Conservation (phyloP, 2,329 filamentous ascomycete species). For the Fusarium odoratissimum region DNA sequence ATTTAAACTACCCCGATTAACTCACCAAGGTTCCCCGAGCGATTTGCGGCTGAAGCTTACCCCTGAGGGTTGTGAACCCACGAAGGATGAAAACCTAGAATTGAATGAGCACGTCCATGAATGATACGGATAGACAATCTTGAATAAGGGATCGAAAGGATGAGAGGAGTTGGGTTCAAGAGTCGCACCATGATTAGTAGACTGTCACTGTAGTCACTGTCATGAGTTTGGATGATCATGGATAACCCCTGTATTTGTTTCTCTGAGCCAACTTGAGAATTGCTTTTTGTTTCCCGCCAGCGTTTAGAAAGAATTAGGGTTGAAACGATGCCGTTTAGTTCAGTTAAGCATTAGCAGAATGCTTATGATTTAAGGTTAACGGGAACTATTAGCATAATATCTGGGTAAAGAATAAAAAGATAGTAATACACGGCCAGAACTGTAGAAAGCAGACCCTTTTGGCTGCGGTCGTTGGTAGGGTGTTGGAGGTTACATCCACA, state of each 20-base stretch:
- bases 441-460: not conserved
- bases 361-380: constrained; percentile 7
- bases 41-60: constrained; percentile 28
- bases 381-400: not conserved
- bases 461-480: not conserved
- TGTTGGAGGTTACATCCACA: constrained; percentile 1
- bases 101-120: not conserved
- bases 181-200: constrained; percentile 29
- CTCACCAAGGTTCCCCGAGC: not conserved
- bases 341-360: not conserved
- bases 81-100: constrained; percentile 20
- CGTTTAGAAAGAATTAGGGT: not conserved
- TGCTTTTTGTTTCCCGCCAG: constrained; percentile 6
- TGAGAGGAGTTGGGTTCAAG: not conserved
- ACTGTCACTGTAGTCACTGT: not conserved
- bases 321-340: not conserved
- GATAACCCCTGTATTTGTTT: constrained; percentile 11
- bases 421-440: not conserved
- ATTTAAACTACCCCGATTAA: not conserved
- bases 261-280: not conserved
- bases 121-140: not conserved
- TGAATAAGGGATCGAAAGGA: not conserved
- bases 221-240: not conserved
- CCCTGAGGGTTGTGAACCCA: constrained; percentile 8
- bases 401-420: not conserved